Conservation (phyloP, 768 basidiomycete genomes). For the Mycena polygramma region DNA sequence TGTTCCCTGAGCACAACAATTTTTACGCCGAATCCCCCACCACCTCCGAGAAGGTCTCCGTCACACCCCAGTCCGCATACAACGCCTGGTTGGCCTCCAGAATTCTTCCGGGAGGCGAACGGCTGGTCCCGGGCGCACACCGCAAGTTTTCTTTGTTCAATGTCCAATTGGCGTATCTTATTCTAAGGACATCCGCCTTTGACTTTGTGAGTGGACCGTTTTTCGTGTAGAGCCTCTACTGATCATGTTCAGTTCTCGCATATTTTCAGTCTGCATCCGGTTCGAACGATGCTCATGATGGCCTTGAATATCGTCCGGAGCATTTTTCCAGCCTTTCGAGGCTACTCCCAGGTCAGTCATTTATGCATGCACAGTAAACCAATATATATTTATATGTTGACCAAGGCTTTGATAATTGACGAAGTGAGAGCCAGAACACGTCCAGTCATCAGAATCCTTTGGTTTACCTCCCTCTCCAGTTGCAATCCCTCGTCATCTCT, state of each 20-base stretch:
- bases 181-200: conserved; percentile 65
- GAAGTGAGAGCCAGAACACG: conserved; percentile 60
- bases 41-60: conserved; percentile 39
- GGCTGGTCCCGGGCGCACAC: conserved; percentile 76
- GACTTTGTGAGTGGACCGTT: conserved; percentile 60
- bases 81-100: conserved; percentile 75
- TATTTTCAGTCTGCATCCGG: conserved; percentile 70
- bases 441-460: conserved; percentile 7
- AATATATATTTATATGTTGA: conserved; percentile 30
- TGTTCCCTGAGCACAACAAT: conserved; percentile 49
- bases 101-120: conserved; percentile 57
- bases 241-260: conserved; percentile 51
- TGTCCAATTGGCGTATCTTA: conserved; percentile 66
- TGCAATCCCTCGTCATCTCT: conserved; percentile 78
- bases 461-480: conserved; percentile 53
- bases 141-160: conserved; percentile 73
- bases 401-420: conserved; percentile 81
- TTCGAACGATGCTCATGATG: conserved; percentile 80
- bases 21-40: conserved; percentile 47
- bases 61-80: conserved; percentile 51
- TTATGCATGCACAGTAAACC: conserved; percentile 20
- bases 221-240: conserved; percentile 27
- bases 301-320: conserved; percentile 78
- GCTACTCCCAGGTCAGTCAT: conserved; percentile 76
- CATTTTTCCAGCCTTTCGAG: conserved; percentile 84